Base-by-base conservation (phyloP, 1,284 basidiomycete genomes). In the Irpex sp. region DNA sequence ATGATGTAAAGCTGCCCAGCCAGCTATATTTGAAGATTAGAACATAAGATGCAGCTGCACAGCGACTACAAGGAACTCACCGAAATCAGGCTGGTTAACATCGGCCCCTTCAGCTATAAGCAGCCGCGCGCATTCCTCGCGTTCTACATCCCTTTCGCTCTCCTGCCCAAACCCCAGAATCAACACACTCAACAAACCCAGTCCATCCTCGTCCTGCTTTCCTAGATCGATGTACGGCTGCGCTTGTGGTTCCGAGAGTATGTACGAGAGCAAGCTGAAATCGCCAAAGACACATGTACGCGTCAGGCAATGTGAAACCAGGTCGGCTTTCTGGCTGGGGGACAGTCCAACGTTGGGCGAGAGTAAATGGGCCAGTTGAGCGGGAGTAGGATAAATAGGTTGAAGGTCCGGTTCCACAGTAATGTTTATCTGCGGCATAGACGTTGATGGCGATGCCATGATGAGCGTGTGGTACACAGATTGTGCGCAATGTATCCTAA, bases 1-100 rank as follows among this genome's bases (percentile, higher is more conserved):
- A 78, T 97, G 92, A 73, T 98, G 97, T n/a, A 99, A 80, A 1
- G 96, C 89, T 2, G 94, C 95, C 96, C 96, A 98, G 49, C 96
- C 95, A 63, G 85, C 93, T 94, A 70, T 13, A 21, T n/a, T 31
- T 1, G 13, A 15, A n/a, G 6, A 50, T 57, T 33, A 51, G 33
- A n/a, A 35, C 7, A 43, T 36, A 11, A 43, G 43, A 15, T 13
- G 31, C 15, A 59, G 61, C n/a, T 46, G n/a, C 21, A 26, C 17
- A 13, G 19, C 15, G 39, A 47, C 4, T 47, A 9, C 5, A 8
- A 50, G 49, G 36, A 53, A 78, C 83, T 60, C 69, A 90, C 90
- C 83, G 69, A 86, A 79, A 74, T 95, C 94, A 33, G 81, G 78
- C 55, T 76, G 71, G 36, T 77, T 78, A 57, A 92, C 76, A 69